phyloP scores from a whole-genome alignment of 441 rosid species.

The Bocquillonia castaneifolia region DNA sequence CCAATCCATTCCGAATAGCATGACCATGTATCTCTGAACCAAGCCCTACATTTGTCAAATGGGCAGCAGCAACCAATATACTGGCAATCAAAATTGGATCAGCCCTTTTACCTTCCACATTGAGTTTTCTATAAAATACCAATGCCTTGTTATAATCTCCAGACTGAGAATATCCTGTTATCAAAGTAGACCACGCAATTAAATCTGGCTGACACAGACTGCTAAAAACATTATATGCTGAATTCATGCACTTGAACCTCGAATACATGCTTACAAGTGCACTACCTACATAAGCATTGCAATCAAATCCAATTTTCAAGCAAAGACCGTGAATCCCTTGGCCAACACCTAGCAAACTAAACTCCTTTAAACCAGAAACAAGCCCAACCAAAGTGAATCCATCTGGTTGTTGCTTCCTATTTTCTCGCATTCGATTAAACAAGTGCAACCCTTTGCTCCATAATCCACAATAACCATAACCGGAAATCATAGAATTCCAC shows the following conservation, averaged over 20 bases:
- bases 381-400: conserved; percentile 68
- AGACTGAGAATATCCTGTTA: conserved; percentile 58
- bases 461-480: conserved; percentile 49
- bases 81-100: conserved; percentile 57
- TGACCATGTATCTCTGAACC: conserved; percentile 60
- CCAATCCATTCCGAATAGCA: conserved; percentile 53
- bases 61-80: conserved; percentile 56
- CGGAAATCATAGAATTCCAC: conserved; percentile 69
- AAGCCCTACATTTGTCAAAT: conserved; percentile 36
- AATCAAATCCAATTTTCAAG: conserved; percentile 53
- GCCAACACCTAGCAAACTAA: conserved; percentile 39
- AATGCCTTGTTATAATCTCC: conserved; percentile 51
- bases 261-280: conserved; percentile 70
- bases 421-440: conserved; percentile 46
- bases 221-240: conserved; percentile 47
- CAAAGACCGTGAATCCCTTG: conserved; percentile 64
- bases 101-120: conserved; percentile 40
- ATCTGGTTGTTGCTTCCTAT: conserved; percentile 47
- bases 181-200: conserved; percentile 72
- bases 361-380: conserved; percentile 44
- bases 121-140: conserved; percentile 42
- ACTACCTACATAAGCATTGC: conserved; percentile 51
- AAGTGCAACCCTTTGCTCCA: conserved; percentile 46
- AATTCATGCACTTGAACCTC: conserved; percentile 50
- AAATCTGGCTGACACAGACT: conserved; percentile 54